These are phyloP conservation scores for Furculomyces boomerangus DNA, from an alignment of 371 early-diverging fungal species.

Conservation along the genomic window DNA sequence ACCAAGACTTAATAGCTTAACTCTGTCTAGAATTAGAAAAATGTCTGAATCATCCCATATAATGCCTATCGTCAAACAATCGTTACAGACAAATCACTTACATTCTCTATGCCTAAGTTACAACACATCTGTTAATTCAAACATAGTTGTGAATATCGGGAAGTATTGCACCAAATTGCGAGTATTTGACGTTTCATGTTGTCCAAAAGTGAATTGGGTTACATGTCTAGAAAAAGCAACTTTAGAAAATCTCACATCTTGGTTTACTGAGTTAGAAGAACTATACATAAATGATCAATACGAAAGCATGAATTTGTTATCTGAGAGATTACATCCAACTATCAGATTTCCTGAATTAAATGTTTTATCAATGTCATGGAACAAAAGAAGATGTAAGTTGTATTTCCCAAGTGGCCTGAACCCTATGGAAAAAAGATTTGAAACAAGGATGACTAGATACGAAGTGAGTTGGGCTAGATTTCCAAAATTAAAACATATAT, in stretches of 20 bases:
- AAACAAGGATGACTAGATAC: not conserved
- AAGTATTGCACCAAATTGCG: not conserved
- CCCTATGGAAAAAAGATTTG: not conserved
- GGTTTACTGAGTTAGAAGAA: not conserved
- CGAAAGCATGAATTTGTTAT: not conserved
- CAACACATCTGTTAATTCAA: not conserved
- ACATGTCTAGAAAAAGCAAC: not conserved
- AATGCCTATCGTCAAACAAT: not conserved
- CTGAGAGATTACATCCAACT: not conserved
- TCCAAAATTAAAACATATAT: not conserved
- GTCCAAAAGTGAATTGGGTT: not conserved
- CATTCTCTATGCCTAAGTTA: not conserved
- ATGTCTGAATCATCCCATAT: not conserved
- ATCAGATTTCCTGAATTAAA: not conserved
- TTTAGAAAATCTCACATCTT: not conserved
- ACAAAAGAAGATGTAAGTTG: not conserved
- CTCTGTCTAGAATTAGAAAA: not conserved
- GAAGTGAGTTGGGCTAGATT: not conserved
- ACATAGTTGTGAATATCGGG: not conserved
- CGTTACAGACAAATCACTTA: not conserved
- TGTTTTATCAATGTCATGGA: not conserved
- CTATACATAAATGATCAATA: not conserved
- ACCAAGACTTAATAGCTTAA: not conserved
- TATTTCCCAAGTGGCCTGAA: not conserved
- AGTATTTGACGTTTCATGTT: not conserved